Evolutionary conservation across 2,329 filamentous ascomycete species (phyloP).

Genomic region (Calonectria crousiana): DNA sequence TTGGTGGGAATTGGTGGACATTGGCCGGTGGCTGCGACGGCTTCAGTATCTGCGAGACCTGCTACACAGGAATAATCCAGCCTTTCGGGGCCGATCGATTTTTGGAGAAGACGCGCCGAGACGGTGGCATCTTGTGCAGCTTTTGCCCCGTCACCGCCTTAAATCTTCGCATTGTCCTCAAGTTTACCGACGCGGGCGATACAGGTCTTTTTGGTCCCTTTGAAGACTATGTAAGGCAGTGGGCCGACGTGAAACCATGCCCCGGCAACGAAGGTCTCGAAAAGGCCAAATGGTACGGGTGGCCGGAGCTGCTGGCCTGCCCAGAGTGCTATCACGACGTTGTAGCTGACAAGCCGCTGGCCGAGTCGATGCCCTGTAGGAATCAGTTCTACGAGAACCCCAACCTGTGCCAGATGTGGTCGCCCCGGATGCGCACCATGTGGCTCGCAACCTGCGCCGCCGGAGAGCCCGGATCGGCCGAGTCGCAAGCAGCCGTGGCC

Average conservation of each 20-base stretch:
- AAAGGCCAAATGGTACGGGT: constrained; percentile 51
- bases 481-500: constrained; percentile 38
- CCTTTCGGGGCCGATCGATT: constrained; percentile 42
- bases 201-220: constrained; percentile 48
- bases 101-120: constrained; percentile 40
- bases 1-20: constrained; percentile 51
- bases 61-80: constrained; percentile 46
- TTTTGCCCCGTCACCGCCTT: constrained; percentile 43
- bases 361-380: constrained; percentile 42
- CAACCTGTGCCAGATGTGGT: constrained; percentile 53
- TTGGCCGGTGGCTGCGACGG: constrained; percentile 37
- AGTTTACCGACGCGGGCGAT: constrained; percentile 47
- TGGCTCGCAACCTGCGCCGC: constrained; percentile 46
- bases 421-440: constrained; percentile 52
- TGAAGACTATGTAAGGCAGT: constrained; percentile 43
- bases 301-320: constrained; percentile 49
- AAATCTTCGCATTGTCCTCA: constrained; percentile 40
- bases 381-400: constrained; percentile 36
- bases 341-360: constrained; percentile 44
- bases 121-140: constrained; percentile 45
- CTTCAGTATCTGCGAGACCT: constrained; percentile 49
- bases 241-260: constrained; percentile 44
- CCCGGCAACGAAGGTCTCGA: constrained; percentile 41
- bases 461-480: constrained; percentile 39
- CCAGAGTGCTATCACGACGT: constrained; percentile 50